phyloP scores from a whole-genome alignment of 2,329 filamentous ascomycete species.

The Aureobasidium sp. region DNA sequence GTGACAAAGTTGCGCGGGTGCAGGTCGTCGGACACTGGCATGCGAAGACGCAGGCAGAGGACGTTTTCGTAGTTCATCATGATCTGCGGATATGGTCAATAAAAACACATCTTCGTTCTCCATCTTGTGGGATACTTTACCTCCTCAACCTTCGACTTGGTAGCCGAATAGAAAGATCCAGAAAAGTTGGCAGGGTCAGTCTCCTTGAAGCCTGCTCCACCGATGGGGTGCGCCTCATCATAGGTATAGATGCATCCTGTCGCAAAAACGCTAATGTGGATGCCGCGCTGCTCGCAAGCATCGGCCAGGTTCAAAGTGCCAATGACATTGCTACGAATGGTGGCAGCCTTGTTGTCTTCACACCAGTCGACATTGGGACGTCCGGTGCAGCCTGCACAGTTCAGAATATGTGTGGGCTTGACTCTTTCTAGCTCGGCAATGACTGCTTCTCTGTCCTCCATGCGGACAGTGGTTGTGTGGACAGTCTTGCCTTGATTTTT shows the following conservation, averaged over 20 bases:
- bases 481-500: conserved; percentile 56
- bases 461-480: conserved; percentile 54
- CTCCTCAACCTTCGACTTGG: conserved; percentile 59
- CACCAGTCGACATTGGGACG: conserved; percentile 66
- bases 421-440: conserved; percentile 50
- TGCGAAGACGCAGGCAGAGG: conserved; percentile 59
- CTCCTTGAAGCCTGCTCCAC: conserved; percentile 55
- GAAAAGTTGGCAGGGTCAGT: conserved; percentile 58
- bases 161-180: conserved; percentile 62
- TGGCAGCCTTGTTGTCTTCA: conserved; percentile 62
- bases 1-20: conserved; percentile 62
- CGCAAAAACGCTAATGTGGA: conserved; percentile 60
- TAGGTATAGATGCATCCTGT: conserved; percentile 62
- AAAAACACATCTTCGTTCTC: not conserved
- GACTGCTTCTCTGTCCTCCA: conserved; percentile 57
- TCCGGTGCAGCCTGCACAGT: conserved; percentile 60
- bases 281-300: conserved; percentile 50
- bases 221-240: conserved; percentile 54
- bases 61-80: conserved; percentile 56
- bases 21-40: conserved; percentile 63
- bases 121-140: conserved; percentile 33
- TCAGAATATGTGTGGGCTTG: conserved; percentile 60
- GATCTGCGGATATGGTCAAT: conserved; percentile 35
- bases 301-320: conserved; percentile 59
- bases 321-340: conserved; percentile 60